Base-by-base conservation (phyloP, 768 basidiomycete genomes). In the Panellus pusillus region DNA sequence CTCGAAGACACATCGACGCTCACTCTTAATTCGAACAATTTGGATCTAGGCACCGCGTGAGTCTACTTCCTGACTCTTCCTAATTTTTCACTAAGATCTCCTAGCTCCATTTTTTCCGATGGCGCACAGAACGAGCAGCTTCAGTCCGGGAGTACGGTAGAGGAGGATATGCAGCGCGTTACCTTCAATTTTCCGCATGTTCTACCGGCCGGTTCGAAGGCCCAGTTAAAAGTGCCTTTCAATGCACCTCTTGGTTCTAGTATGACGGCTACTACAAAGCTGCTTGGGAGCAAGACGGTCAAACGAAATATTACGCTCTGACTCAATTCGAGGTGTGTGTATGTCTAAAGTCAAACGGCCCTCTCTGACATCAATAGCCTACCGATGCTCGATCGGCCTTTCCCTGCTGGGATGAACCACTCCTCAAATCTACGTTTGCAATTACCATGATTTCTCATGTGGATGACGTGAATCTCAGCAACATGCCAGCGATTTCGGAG, bases 401-500 rank as follows among this genome's bases (percentile, higher is more conserved):
- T 68, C 91, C 91, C 24, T 91, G 87, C 73, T 96, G 91, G 91
- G 95, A 97, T 66, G 94, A 97, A 66, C 96, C 95, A 14, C 77
- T 83, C 35, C 76, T 95, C 61, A 98, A 98, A 69, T 88, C 93
- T 0, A 93, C 87, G 2, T 91, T 87, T 66, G 64, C 79, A 0
- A 73, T 93, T 54, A 87, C 86, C 13, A 76, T 95, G 78, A 78
- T 95, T 63, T 91, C 92, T n/a, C 83, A 85, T 55, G 75, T 72
- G 9, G 81, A 83, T 57, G 87, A 89, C 4, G 82, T 84, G 65
- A 89, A 81, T 66, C 73, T 98, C 56, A 87, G 85, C 73, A 98
- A 98, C 72, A 96, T 93, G 91, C 79, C 91, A 17, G 82, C 78
- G 15, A 66, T 76, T 45, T 85, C 82, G n/a, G 85, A 91, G 61